These are phyloP conservation scores for Calocybe cyanea DNA, from an alignment of 768 basidiomycete species.

Conservation along the genomic window DNA sequence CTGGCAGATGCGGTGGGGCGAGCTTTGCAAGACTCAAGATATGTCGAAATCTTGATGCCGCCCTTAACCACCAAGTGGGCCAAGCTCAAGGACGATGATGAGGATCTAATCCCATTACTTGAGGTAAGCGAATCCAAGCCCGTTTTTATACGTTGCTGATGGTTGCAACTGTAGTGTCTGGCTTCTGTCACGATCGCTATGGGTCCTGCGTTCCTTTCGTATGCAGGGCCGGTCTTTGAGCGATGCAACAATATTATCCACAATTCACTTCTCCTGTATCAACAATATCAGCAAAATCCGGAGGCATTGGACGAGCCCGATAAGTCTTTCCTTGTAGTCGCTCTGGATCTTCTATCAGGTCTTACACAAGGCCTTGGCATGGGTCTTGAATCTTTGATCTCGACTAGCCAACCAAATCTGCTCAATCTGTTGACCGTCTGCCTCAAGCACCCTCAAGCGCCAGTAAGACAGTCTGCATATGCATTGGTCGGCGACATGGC, in stretches of 20 bases:
- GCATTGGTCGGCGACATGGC: constrained; percentile 98
- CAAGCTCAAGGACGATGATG: constrained; percentile 87
- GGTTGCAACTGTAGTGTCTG: constrained; percentile 62
- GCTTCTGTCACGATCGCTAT: constrained; percentile 97
- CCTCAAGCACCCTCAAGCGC: constrained; percentile 92
- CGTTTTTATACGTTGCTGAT: background rate
- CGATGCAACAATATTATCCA: constrained; percentile 88
- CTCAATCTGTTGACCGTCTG: constrained; percentile 82
- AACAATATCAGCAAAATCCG: constrained; percentile 82
- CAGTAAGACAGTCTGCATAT: constrained; percentile 94
- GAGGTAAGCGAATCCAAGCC: constrained; percentile 59
- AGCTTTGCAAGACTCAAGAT: constrained; percentile 79
- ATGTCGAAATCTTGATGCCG: constrained; percentile 96
- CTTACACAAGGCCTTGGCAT: constrained; percentile 90
- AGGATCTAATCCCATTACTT: constrained; percentile 89
- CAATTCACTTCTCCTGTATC: constrained; percentile 77
- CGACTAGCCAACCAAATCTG: constrained; percentile 67
- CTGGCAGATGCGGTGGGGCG: constrained; percentile 94
- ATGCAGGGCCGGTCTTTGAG: constrained; percentile 88
- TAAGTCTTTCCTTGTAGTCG: constrained; percentile 95
- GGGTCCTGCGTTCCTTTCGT: constrained; percentile 82
- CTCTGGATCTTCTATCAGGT: constrained; percentile 94
- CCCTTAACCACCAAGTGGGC: constrained; percentile 88
- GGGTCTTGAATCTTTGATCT: constrained; percentile 71
- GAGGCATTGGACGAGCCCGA: constrained; percentile 89